Conservation (phyloP, 805 yeast genomes). For the Lipomyces lipofer region DNA sequence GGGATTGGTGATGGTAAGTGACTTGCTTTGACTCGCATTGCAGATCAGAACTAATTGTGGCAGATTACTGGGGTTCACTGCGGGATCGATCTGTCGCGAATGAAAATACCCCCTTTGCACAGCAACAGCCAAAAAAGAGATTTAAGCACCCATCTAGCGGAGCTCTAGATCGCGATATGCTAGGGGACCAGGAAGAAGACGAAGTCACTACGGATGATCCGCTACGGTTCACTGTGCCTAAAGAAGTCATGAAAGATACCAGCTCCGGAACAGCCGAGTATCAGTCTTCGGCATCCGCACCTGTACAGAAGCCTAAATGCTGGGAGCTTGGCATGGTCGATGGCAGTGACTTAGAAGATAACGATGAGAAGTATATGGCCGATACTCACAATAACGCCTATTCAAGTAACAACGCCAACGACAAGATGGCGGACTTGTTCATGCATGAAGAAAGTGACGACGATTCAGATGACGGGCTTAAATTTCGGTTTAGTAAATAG, state of each 20-base stretch:
- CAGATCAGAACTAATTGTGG: not conserved
- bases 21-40: not conserved
- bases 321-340: not conserved
- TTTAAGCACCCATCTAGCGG: not conserved
- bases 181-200: not conserved
- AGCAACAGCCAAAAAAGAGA: too few species aligned
- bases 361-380: not conserved
- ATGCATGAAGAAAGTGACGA: too few species aligned
- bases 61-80: conserved; percentile 20
- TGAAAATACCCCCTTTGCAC: too few species aligned
- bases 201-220: conserved; percentile 6
- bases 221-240: conserved; percentile 8
- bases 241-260: not conserved
- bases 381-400: not conserved
- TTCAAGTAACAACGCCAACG: not conserved
- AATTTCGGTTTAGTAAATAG: conserved; percentile 13
- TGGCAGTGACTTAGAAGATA: conserved; percentile 1
- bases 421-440: too few species aligned
- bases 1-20: conserved; percentile 27
- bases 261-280: not conserved
- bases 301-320: not conserved
- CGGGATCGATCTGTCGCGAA: not conserved
- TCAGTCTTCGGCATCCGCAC: not conserved
- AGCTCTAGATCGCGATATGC: not conserved
- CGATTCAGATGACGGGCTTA: conserved; percentile 18